Evolutionary conservation across 805 yeast genomes (phyloP).

Genomic region (Monosporozyma yasuniensis): DNA sequence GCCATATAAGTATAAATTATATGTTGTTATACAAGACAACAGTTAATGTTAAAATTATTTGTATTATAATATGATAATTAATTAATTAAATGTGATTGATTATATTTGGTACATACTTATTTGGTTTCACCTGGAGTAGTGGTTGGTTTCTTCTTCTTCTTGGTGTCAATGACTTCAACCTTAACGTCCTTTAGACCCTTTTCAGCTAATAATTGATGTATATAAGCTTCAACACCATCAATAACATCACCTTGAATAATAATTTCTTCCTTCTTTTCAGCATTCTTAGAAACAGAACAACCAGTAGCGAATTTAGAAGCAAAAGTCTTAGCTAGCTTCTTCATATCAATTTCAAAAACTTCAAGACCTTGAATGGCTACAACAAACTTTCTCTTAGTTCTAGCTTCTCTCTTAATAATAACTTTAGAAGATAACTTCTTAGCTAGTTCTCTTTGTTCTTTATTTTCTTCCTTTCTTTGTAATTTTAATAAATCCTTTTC

Average conservation of each 20-base stretch:
- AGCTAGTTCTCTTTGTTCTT: slow-evolving; percentile 74
- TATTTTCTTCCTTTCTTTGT: slow-evolving; percentile 78
- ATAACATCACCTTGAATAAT: slow-evolving; percentile 92
- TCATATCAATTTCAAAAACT: slow-evolving; percentile 79
- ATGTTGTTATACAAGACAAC: too few relatives aligned
- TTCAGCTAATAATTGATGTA: slow-evolving; percentile 61
- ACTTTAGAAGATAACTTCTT: slow-evolving; percentile 76
- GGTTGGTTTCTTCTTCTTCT: slow-evolving; percentile 53
- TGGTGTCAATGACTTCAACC: slow-evolving; percentile 82
- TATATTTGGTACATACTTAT: not conserved
- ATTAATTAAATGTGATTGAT: not conserved
- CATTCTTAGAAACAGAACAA: slow-evolving; percentile 81
- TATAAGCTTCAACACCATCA: slow-evolving; percentile 77
- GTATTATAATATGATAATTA: not conserved
- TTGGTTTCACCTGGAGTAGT: slow-evolving; percentile 6
- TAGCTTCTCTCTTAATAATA: slow-evolving; percentile 73
- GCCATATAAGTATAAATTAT: not conserved
- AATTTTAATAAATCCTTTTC: slow-evolving; percentile 74
- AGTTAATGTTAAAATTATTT: too few relatives aligned
- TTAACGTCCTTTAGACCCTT: slow-evolving; percentile 77
- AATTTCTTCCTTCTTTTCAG: slow-evolving; percentile 86
- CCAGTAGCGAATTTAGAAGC: slow-evolving; percentile 95
- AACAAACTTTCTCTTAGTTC: slow-evolving; percentile 82
- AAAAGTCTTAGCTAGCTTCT: slow-evolving; percentile 83
- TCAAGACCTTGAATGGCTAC: slow-evolving; percentile 83